Evolutionary conservation across 768 basidiomycete species (phyloP).

Genomic region (Leccinum sublutescens): DNA sequence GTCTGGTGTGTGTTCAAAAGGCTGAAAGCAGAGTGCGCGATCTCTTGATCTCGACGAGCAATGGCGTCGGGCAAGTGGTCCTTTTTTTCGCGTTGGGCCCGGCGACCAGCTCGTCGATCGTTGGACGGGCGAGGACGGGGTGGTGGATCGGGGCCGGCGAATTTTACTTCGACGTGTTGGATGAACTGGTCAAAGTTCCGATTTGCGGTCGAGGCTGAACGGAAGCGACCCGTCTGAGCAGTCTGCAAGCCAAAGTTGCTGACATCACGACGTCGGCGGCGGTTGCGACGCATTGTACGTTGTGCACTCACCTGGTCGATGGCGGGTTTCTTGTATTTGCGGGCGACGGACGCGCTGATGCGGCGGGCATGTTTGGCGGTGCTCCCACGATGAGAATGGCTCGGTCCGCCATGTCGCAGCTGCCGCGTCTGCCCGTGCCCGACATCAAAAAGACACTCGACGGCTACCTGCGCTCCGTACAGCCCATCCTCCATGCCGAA

Average conservation of each 20-base stretch:
- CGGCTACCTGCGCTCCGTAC: constrained; percentile 73
- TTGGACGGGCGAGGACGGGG: constrained; percentile 1
- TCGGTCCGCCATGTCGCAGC: constrained; percentile 21
- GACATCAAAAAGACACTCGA: constrained; percentile 71
- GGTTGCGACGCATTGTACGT: background rate
- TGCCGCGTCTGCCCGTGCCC: constrained; percentile 83
- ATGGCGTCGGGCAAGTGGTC: constrained; percentile 39
- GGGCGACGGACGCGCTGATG: constrained; percentile 41
- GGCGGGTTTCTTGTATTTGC: constrained; percentile 56
- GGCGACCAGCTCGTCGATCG: constrained; percentile 3
- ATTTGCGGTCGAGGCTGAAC: constrained; percentile 40
- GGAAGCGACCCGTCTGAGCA: constrained; percentile 60
- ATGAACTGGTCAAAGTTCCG: constrained; percentile 52
- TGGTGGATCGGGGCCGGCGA: constrained; percentile 29
- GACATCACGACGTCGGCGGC: constrained; percentile 4
- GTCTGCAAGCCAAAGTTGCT: constrained; percentile 71
- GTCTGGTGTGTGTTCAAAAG: no score
- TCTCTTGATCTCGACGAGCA: constrained; percentile 75
- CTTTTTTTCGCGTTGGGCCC: constrained; percentile 12
- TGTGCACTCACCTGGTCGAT: constrained; percentile 54
- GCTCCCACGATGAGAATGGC: constrained; percentile 8
- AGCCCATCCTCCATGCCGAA: constrained; percentile 77
- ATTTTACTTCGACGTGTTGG: constrained; percentile 56
- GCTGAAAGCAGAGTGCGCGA: constrained; percentile 67
- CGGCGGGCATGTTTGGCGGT: constrained; percentile 17